A percentile compares a stretch with the other conserved stretches of the same genome.
Conservation (phyloP, 2,329 filamentous ascomycete genomes). For the Sporothrix brasiliensis region DNA sequence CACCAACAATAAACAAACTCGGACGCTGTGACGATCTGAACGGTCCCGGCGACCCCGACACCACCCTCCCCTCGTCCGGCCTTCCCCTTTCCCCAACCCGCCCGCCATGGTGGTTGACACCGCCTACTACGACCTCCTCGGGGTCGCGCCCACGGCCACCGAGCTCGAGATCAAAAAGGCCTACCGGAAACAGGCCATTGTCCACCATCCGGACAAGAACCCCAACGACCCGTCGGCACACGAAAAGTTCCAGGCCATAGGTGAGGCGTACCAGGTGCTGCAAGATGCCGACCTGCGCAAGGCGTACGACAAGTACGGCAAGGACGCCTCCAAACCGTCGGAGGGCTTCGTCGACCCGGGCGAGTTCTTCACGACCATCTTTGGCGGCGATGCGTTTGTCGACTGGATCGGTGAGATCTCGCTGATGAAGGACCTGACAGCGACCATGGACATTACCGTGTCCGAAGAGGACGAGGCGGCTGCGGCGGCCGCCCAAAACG, state of each 20-base stretch:
- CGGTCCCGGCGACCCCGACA: neutral
- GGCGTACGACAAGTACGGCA: slow-evolving; percentile 95
- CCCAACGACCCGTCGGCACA: slow-evolving; percentile 92
- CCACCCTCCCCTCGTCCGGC: neutral
- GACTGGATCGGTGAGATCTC: slow-evolving; percentile 99
- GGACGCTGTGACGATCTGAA: neutral
- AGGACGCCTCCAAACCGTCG: slow-evolving; percentile 87
- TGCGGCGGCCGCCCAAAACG: slow-evolving; percentile 51
- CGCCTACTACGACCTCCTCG: slow-evolving; percentile 82
- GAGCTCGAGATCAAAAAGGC: slow-evolving; percentile 97
- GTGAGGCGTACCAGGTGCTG: slow-evolving; percentile 76
- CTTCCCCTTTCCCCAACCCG: neutral
- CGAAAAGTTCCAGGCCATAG: slow-evolving; percentile 88
- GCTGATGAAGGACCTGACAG: slow-evolving; percentile 96
- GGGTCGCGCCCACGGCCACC: slow-evolving; percentile 80
- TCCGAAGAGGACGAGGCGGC: slow-evolving; percentile 57
- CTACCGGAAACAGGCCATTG: slow-evolving; percentile 91
- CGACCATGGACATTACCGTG: slow-evolving; percentile 98
- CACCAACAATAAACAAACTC: neutral
- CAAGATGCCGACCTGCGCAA: slow-evolving; percentile 84
- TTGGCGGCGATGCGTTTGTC: slow-evolving; percentile 91
- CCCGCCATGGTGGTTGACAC: slow-evolving; percentile 82
- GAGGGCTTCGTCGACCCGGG: slow-evolving; percentile 94
- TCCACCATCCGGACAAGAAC: slow-evolving; percentile 97
- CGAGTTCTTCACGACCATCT: slow-evolving; percentile 98